Evolutionary conservation across 768 basidiomycete species (phyloP).

Genomic region (Pisolithus sp.): DNA sequence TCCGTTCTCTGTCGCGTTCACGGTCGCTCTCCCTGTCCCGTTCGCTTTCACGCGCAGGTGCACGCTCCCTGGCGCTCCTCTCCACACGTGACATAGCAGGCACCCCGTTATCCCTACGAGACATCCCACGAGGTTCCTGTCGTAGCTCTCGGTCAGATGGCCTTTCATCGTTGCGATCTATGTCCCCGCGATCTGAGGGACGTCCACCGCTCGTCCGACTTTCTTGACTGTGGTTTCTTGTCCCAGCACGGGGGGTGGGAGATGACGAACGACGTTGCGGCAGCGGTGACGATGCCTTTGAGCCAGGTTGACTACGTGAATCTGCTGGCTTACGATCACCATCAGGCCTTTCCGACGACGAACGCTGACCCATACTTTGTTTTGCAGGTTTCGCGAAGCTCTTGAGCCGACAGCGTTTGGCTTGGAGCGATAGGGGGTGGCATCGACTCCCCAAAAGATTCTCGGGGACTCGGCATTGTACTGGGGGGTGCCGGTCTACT

Average conservation of each 20-base stretch:
- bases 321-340: constrained; percentile 32
- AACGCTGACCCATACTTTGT: constrained; percentile 44
- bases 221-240: constrained; percentile 63
- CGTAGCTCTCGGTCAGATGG: constrained; percentile 45
- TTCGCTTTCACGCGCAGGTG: constrained; percentile 24
- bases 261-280: constrained; percentile 59
- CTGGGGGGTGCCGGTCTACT: constrained; percentile 11
- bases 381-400: constrained; percentile 76
- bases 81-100: constrained; percentile 28
- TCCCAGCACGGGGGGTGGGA: constrained; percentile 59
- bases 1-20: constrained; percentile 43
- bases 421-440: constrained; percentile 75
- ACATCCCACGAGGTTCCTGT: constrained; percentile 34
- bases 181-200: constrained; percentile 48
- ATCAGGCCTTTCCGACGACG: constrained; percentile 32
- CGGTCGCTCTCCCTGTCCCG: constrained; percentile 40
- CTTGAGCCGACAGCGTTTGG: constrained; percentile 72
- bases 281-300: constrained; percentile 45
- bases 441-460: constrained; percentile 45
- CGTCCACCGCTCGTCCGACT: constrained; percentile 69
- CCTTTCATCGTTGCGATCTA: constrained; percentile 44
- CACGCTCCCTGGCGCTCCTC: constrained; percentile 44
- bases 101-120: background rate
- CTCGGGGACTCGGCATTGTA: constrained; percentile 21
- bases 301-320: constrained; percentile 43